These are phyloP conservation scores for Ambrosiella cleistominuta DNA, from an alignment of 2,329 filamentous ascomycete genomes.

Conservation along the genomic window DNA sequence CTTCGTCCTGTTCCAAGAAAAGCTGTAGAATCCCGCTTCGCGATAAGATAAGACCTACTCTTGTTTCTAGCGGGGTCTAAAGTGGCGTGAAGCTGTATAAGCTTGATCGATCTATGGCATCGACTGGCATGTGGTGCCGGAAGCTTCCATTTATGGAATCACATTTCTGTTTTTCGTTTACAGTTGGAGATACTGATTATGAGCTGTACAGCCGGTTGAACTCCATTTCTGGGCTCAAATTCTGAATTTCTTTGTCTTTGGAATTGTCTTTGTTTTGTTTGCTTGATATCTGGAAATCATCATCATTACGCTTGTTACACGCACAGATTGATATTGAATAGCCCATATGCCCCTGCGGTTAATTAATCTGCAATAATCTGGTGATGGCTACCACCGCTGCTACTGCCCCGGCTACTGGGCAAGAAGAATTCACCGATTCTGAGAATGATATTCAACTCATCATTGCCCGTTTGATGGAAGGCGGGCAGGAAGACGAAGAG, in stretches of 20 bases:
- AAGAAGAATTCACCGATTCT: slow-evolving; percentile 15
- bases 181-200: no score
- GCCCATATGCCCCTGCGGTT: neutral
- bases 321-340: neutral
- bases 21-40: neutral
- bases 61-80: neutral
- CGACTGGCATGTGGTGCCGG: neutral
- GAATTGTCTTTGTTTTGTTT: neutral
- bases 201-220: no score
- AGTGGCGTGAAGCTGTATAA: neutral
- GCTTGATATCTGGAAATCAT: neutral
- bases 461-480: slow-evolving; percentile 78
- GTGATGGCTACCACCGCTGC: slow-evolving; percentile 8
- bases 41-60: slow-evolving; percentile 10
- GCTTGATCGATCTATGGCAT: neutral
- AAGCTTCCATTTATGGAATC: neutral
- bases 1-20: neutral
- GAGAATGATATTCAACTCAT: slow-evolving; percentile 56
- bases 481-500: slow-evolving; percentile 65
- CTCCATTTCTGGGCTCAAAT: no score
- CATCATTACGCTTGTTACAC: neutral
- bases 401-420: neutral
- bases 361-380: neutral
- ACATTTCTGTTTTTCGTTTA: neutral
- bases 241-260: no score